Base-by-base conservation (phyloP, 352 stramenopile species). In the Phytophthora colocasiae region DNA sequence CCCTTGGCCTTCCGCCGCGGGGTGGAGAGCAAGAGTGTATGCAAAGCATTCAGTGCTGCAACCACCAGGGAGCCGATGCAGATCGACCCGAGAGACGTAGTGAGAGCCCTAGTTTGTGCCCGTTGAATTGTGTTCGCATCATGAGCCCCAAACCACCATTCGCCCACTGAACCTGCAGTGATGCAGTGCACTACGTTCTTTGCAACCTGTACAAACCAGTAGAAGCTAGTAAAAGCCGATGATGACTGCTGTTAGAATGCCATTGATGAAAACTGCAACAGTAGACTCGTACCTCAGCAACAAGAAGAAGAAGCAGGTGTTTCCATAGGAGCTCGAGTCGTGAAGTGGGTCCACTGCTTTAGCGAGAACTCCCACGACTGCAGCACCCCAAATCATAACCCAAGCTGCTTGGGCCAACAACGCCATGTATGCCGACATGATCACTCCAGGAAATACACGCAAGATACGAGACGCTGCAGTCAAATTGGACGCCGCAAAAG, bases 131-230 rank as follows among this genome's bases (percentile, higher is more conserved):
- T 92, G 47, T 92, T 87, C 10, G 66, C 61, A 17, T 94, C 84
- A 55, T 94, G 81, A 12, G 81, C 60, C 43, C 85, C 85, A 44
- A 91, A 92, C 89, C 89, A 96, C 89, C 89, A 96, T 56, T 96
- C 89, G 24, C 87, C 86, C 14, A 96, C 85, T 0, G 87, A 73
- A 50, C 89, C 87, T 17, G 89, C 83, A 10, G 87, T 78, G 12
- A 94, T 77, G 69, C 89, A 96, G 61, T 96, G 89, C n/a, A 96
- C 87, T 24, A 93, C 74, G 62, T 93, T 96, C 72, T 89, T 90
- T 10, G 79, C 71, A 8, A 96, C 89, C 59, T 96, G 84, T 44
- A 95, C 78, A 52, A 92, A 90, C 89, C 89, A 96, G 70, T 80
- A 92, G 44, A 93, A 81, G 62, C 88, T 96, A 41, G 11, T 11